Conservation (phyloP, 371 early-diverging fungal genomes). For the Mucor plumbeus region DNA sequence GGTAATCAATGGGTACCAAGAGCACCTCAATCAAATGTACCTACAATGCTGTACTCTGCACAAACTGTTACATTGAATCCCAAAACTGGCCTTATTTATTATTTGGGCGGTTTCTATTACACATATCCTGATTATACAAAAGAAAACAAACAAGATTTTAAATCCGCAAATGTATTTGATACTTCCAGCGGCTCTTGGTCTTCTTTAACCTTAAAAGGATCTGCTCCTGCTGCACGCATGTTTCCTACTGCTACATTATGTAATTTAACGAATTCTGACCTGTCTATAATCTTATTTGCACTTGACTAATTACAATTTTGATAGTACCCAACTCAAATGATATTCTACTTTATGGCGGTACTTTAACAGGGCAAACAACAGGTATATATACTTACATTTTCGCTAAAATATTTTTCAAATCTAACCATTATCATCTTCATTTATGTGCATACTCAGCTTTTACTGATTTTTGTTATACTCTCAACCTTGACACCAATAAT, state of each 20-base stretch:
- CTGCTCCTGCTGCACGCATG: not conserved
- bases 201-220: not conserved
- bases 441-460: not conserved
- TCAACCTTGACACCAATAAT: not conserved
- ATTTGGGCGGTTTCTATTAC: slow-evolving; percentile 12
- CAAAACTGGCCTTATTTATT: slow-evolving; percentile 9
- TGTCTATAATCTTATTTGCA: not conserved
- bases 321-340: slow-evolving; percentile 21
- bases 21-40: slow-evolving; percentile 1
- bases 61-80: slow-evolving; percentile 5
- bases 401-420: not conserved
- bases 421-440: not conserved
- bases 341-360: slow-evolving; percentile 16
- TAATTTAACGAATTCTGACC: not conserved
- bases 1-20: not conserved
- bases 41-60: not conserved
- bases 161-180: slow-evolving; percentile 4
- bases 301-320: not conserved
- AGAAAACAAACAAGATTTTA: slow-evolving; percentile 8
- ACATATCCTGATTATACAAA: not conserved
- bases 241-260: slow-evolving; percentile 17
- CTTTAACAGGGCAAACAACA: not conserved
- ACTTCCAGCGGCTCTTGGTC: slow-evolving; percentile 4
- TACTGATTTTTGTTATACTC: slow-evolving; percentile 19
- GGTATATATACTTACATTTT: not conserved